Evolutionary conservation across 805 yeast species (phyloP).

Genomic region (Debaryomyces maramus): DNA sequence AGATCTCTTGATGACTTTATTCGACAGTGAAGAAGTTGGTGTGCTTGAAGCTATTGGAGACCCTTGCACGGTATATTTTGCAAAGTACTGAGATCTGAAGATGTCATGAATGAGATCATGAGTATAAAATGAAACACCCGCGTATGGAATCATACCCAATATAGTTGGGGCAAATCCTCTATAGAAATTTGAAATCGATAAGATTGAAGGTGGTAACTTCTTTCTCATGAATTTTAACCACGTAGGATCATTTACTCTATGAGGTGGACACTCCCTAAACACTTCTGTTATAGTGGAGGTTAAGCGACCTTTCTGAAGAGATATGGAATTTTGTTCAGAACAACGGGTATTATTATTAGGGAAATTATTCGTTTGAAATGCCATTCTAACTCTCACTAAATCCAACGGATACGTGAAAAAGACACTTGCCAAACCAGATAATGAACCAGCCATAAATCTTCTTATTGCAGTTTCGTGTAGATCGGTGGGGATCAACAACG

Average conservation of each 20-base stretch:
- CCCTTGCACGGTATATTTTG: constrained; percentile 49
- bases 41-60: constrained; percentile 13
- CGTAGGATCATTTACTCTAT: constrained; percentile 29
- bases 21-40: constrained; percentile 6
- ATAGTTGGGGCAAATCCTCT: constrained; percentile 94
- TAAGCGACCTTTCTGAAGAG: constrained; percentile 30
- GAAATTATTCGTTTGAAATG: constrained; percentile 67
- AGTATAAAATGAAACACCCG: constrained; percentile 94
- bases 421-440: constrained; percentile 86
- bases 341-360: constrained; percentile 16
- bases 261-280: constrained; percentile 39
- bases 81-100: constrained; percentile 60
- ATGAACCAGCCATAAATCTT: constrained; percentile 82
- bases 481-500: constrained; percentile 72
- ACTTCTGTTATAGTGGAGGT: constrained; percentile 32
- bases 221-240: constrained; percentile 38
- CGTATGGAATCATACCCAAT: constrained; percentile 95
- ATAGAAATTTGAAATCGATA: constrained; percentile 68
- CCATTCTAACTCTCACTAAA: constrained; percentile 84
- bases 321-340: constrained; percentile 21
- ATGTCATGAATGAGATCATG: constrained; percentile 91
- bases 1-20: constrained; percentile 16
- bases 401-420: constrained; percentile 91
- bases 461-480: constrained; percentile 77
- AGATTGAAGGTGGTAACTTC: constrained; percentile 29